phyloP scores from a whole-genome alignment of 805 yeast genomes.

The Candida glaebosa region DNA sequence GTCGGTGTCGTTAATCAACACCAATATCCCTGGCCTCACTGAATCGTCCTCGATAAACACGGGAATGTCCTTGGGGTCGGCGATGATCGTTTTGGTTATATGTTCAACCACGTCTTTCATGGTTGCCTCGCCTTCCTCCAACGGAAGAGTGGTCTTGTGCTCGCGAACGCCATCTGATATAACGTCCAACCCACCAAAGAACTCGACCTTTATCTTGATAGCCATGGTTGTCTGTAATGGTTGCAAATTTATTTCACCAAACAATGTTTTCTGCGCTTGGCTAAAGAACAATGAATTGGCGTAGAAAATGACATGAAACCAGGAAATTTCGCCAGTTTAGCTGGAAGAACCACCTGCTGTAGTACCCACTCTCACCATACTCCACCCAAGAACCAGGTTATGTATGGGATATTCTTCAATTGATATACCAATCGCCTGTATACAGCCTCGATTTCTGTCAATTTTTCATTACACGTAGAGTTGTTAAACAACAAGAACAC shows the following conservation, averaged over 20 bases:
- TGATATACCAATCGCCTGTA: too few relatives aligned
- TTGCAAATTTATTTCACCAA: not conserved
- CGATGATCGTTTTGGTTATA: constrained; percentile 53
- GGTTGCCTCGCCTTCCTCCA: constrained; percentile 42
- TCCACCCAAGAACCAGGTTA: too few relatives aligned
- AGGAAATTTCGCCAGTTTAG: too few relatives aligned
- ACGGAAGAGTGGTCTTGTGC: constrained; percentile 43
- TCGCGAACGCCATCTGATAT: constrained; percentile 60
- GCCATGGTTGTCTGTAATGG: constrained; percentile 11
- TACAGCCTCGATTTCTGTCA: too few relatives aligned
- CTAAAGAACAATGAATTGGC: too few relatives aligned
- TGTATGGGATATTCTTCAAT: too few relatives aligned
- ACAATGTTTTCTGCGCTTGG: too few relatives aligned
- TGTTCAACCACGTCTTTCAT: constrained; percentile 53
- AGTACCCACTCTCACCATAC: too few relatives aligned
- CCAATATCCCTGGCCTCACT: constrained; percentile 89
- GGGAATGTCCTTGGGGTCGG: constrained; percentile 58
- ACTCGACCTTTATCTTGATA: constrained; percentile 40
- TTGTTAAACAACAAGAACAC: not conserved
- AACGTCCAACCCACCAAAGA: constrained; percentile 79
- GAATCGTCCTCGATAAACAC: constrained; percentile 80
- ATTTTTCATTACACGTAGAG: too few relatives aligned
- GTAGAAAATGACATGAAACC: too few relatives aligned
- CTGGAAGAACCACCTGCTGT: too few relatives aligned
- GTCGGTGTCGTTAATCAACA: constrained; percentile 88